Conservation (phyloP, 2,329 filamentous ascomycete species). For the Clonostachys solani region DNA sequence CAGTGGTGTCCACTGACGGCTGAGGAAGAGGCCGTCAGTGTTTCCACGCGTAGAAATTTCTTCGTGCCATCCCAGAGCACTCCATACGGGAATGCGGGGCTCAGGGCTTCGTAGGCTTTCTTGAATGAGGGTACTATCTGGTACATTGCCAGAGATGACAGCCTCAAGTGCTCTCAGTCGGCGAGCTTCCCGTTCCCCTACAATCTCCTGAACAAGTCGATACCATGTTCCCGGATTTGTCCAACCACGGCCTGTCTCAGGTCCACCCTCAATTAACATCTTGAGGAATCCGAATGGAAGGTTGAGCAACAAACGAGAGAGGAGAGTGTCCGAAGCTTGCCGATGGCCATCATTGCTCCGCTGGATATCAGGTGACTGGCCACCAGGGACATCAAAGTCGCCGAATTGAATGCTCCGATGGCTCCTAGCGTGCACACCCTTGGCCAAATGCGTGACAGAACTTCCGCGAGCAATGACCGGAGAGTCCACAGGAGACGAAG, state of each 20-base stretch:
- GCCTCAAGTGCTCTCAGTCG: constrained; percentile 41
- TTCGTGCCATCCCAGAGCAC: constrained; percentile 45
- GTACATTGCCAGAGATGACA: constrained; percentile 26
- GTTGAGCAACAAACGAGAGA: constrained; percentile 67
- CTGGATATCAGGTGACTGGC: too few species aligned
- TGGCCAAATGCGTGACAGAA: constrained; percentile 26
- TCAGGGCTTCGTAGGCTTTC: constrained; percentile 28
- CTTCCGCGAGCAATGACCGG: constrained; percentile 25
- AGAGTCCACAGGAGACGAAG: constrained; percentile 5
- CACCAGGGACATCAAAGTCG: constrained; percentile 43
- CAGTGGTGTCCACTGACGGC: constrained; percentile 28
- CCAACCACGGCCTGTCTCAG: constrained; percentile 43
- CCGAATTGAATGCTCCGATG: constrained; percentile 74
- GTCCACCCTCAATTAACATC: constrained; percentile 56
- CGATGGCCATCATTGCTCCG: too few species aligned
- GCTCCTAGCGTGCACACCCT: constrained; percentile 40
- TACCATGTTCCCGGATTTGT: constrained; percentile 37
- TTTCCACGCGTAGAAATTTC: constrained; percentile 16
- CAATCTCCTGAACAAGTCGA: constrained; percentile 41
- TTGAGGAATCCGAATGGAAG: constrained; percentile 66
- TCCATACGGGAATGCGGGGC: constrained; percentile 31
- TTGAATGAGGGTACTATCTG: constrained; percentile 25
- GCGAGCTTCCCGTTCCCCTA: constrained; percentile 54
- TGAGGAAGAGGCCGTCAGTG: constrained; percentile 23
- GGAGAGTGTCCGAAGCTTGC: constrained; percentile 32